phyloP scores from a whole-genome alignment of 192 early-diverging fungal genomes.

The Coemansia sp. region DNA sequence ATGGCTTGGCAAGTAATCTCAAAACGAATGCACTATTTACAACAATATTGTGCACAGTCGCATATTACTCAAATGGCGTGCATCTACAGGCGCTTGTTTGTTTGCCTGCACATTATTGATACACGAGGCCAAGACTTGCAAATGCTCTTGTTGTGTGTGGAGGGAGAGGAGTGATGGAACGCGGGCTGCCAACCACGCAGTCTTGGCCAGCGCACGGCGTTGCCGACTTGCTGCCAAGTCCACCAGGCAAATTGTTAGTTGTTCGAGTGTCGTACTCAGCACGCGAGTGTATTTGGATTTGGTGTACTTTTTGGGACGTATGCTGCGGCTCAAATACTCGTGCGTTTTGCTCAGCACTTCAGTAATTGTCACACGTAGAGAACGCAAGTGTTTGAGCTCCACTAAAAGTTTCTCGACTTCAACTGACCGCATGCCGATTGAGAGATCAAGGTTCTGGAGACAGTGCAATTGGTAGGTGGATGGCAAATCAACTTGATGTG shows the following conservation, averaged over 20 bases:
- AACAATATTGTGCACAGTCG: background rate
- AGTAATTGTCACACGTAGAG: conserved; percentile 14
- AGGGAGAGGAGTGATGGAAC: conserved; percentile 26
- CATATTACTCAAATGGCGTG: conserved; percentile 1
- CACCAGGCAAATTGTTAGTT: conserved; percentile 9
- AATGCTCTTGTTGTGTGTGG: conserved; percentile 10
- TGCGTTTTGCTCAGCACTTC: conserved; percentile 27
- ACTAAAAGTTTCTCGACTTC: conserved; percentile 33
- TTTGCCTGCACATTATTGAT: background rate
- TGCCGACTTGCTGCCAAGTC: conserved; percentile 4
- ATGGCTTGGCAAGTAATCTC: background rate
- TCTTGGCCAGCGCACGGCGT: conserved; percentile 24
- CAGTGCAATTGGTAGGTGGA: background rate
- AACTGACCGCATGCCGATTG: conserved; percentile 17
- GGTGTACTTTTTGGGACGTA: conserved; percentile 21
- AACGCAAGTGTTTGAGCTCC: conserved; percentile 9
- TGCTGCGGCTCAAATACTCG: conserved; percentile 32
- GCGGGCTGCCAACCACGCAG: conserved; percentile 19
- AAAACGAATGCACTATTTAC: background rate
- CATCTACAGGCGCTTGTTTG: conserved; percentile 8
- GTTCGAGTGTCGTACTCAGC: conserved; percentile 17
- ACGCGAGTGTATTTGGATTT: background rate
- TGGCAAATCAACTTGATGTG: conserved; percentile 14
- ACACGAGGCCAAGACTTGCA: conserved; percentile 9
- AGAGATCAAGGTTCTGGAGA: conserved; percentile 17